Base-by-base conservation (phyloP, 441 rosid genomes). In the Breynia disticha region DNA sequence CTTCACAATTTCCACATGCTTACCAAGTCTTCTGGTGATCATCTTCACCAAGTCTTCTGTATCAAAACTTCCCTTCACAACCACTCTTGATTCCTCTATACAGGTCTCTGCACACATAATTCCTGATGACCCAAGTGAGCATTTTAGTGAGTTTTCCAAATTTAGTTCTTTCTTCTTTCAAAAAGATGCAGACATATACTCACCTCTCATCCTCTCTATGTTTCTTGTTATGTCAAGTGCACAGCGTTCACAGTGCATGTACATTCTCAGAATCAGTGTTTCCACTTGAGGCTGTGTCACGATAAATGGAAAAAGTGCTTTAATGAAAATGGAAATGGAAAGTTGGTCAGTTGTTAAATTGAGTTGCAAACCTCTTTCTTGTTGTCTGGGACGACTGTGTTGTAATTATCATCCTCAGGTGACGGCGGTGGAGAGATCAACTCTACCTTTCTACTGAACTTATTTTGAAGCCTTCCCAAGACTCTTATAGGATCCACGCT, bases 201-300 rank as follows among this genome's bases (percentile, higher is more conserved):
- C 60, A 86, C 95, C 91, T 78, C 67, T 59, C 71, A 82, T 71
- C 60, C 62, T 72, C 48, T 17, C 55, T 56, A 82, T 56, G 28
- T 39, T 60, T 65, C 42, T 76, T 62, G 71, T 77, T 42, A 80
- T 74, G 19, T 75, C 93, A 35, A 56, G 28, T 45, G 70, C 90
- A 66, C 95, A 84, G 5, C 78, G 84, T 67, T 82, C 82, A 43
- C 95, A 84, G 11, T 84, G 87, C 72, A 87, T 82, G 19, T 52
- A 62, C 73, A 82, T 73, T 64, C 71, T 80, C 17, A 84, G 71
- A 38, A 57, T 56, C 7, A 55, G 51, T 2, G 61, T 65, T 64
- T 72, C 73, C 42, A 75, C 63, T 37, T 69, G 53, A 11, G 70
- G 76, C 70, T 77, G 18, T 63, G 48, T 2, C 43, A 46, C 35